Evolutionary conservation across 73 alveolate genomes (phyloP).

Genomic region (Paramecium caudatum): DNA sequence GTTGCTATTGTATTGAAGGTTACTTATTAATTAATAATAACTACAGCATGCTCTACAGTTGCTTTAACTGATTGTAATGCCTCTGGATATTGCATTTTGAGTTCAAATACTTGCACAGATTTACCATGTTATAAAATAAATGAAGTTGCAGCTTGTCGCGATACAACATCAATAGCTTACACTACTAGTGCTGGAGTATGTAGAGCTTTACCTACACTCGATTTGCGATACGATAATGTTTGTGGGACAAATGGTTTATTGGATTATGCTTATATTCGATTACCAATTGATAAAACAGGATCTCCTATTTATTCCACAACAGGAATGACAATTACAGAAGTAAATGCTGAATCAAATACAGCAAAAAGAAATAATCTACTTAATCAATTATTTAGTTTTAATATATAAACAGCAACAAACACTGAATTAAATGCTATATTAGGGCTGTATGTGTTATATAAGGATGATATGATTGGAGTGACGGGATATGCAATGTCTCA

Average conservation of each 20-base stretch:
- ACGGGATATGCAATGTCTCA: conserved; percentile 9
- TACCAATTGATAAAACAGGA: neutral
- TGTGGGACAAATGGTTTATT: neutral
- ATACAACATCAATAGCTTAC: neutral
- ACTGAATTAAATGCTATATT: neutral
- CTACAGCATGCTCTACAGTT: neutral
- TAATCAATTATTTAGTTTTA: neutral
- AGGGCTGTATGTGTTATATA: neutral
- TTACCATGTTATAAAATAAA: conserved; percentile 24
- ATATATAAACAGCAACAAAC: neutral
- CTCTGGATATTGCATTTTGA: neutral
- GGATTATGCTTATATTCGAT: neutral
- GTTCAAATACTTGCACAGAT: neutral
- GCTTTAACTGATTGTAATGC: neutral
- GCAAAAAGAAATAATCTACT: conserved; percentile 28
- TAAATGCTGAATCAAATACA: neutral
- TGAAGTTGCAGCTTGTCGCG: neutral
- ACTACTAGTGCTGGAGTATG: neutral
- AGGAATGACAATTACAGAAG: neutral
- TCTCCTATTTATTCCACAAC: conserved; percentile 22
- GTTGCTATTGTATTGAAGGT: no score
- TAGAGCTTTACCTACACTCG: neutral
- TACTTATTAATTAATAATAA: no score
- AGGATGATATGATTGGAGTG: conserved; percentile 6
- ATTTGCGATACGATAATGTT: neutral